phyloP scores from a whole-genome alignment of 2,329 filamentous ascomycete genomes.

The Albophoma yamanashiensis region DNA sequence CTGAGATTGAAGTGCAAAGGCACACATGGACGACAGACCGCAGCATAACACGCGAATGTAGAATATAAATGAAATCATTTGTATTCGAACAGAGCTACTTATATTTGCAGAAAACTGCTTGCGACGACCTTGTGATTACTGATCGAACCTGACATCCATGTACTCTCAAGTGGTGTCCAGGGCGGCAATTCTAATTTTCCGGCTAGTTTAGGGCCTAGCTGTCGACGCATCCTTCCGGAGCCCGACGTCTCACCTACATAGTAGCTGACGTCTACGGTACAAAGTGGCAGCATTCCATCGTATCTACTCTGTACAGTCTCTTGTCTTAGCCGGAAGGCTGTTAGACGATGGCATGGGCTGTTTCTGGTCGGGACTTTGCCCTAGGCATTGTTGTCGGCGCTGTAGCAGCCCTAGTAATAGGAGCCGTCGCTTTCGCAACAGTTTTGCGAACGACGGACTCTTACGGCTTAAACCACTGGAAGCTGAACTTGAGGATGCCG shows the following conservation, averaged over 20 bases:
- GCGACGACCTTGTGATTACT: too few species aligned
- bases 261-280: too few species aligned
- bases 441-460: constrained; percentile 17
- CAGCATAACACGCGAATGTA: not conserved
- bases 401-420: constrained; percentile 7
- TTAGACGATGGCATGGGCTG: not conserved
- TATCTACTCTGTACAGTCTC: too few species aligned
- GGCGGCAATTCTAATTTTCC: not conserved
- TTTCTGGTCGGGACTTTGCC: constrained; percentile 13
- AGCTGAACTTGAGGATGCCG: constrained; percentile 38
- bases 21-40: not conserved
- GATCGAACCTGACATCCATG: too few species aligned
- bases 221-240: not conserved
- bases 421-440: constrained; percentile 5
- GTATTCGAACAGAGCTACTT: not conserved
- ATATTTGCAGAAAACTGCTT: too few species aligned
- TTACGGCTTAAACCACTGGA: constrained; percentile 45
- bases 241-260: too few species aligned
- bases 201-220: not conserved
- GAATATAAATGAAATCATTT: not conserved
- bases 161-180: too few species aligned
- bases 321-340: not conserved
- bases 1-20: not conserved
- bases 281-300: not conserved
- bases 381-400: constrained; percentile 17